phyloP scores from a whole-genome alignment of 164 flowering plant species.

The Tinospora cordifolia region DNA sequence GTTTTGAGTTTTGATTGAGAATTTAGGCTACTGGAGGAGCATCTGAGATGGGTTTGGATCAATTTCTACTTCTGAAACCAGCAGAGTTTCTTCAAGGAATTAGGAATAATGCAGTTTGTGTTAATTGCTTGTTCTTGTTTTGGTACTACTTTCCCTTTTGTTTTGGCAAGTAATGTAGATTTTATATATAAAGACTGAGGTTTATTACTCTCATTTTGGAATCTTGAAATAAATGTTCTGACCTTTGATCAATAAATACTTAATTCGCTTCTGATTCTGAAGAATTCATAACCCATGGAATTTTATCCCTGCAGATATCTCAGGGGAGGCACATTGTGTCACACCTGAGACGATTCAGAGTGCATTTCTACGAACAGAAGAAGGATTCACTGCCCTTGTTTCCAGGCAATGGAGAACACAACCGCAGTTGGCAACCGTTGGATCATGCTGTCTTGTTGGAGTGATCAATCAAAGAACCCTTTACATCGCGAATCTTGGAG shows the following conservation, averaged over 20 bases:
- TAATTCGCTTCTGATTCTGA: not conserved
- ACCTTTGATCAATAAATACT: not conserved
- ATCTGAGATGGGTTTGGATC: not conserved
- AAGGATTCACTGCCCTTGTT: constrained; percentile 58
- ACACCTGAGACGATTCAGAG: constrained; percentile 44
- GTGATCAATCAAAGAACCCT: constrained; percentile 53
- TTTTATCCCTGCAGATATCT: constrained; percentile 42
- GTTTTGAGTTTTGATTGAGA: no score
- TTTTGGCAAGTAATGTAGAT: not conserved
- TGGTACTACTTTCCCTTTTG: not conserved
- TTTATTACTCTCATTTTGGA: not conserved
- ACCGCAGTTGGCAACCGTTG: constrained; percentile 58
- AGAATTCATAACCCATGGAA: constrained; percentile 14
- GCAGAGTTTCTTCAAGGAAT: not conserved
- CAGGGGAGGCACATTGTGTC: constrained; percentile 47
- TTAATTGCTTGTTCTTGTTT: not conserved
- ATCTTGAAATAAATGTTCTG: not conserved
- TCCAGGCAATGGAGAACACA: constrained; percentile 41
- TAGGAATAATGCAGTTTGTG: not conserved
- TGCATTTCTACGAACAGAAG: constrained; percentile 57
- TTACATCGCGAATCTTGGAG: constrained; percentile 67
- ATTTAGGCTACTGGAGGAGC: no score
- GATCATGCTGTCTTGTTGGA: constrained; percentile 83
- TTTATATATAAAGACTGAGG: not conserved
- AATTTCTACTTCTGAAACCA: not conserved